Evolutionary conservation across 441 rosid species (phyloP), one percentile per base, ranked within the genome.

Genomic region (Macaranga tanarius): DNA sequence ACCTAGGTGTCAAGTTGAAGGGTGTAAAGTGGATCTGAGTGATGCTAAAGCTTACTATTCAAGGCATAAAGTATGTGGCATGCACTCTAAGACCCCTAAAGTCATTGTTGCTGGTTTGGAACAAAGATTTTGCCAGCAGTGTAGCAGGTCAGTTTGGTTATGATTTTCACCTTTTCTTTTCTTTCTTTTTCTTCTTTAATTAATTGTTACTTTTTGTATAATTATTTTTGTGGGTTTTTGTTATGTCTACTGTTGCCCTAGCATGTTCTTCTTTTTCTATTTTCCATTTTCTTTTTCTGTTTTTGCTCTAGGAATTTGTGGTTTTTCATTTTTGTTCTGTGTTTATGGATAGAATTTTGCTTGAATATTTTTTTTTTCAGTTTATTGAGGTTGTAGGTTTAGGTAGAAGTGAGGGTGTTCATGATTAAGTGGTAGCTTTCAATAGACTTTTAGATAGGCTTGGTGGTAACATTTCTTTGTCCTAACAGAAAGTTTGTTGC

Each of bases 71-170:
- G 97, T 95, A 28, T 95, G 99, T 79, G 76, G 85, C 13, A 75
- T 86, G 85, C 99, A 95, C 76, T 91, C 99, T 15, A 95, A 95
- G 77, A 81, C 95, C 68, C 82, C 98, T 52, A 82, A 75, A 73
- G 99, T 95, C 78, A 71, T 86, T 79, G 97, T 95, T 77, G 82
- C 86, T 73, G 98, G 98, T 68, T 80, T 95, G 73, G 84, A 82
- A 77, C 98, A 93, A 81, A 87, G 99, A 76, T 95, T 95, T 76
- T 95, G 99, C 78, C 99, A 95, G 69, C 98, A 95, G 87, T 95
- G 99, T 72, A 92, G 99, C 90, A 90, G 98, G 99, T 95, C 79
- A 51, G 79, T 76, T 54, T 25, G 34, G 25, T 52, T 13, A 26
- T 34, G 6, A 13, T 48, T 67, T 48, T 50, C 34, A 62, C 59